Evolutionary conservation across 352 stramenopile species (phyloP), one percentile per base, ranked within the genome.

Genomic region (Phytophthora pini): DNA sequence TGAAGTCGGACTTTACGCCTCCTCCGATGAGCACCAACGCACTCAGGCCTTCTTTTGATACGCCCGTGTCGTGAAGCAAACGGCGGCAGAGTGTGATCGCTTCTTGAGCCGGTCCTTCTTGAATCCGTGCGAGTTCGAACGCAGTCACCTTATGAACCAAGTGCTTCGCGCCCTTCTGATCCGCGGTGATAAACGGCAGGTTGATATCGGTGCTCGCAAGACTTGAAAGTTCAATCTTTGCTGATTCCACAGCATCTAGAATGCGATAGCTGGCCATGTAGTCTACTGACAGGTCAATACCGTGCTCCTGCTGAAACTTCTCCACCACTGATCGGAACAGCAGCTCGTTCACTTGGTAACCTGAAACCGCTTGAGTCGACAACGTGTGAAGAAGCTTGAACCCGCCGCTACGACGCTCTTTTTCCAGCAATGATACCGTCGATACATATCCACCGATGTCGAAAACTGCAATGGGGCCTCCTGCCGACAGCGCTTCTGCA

Each of bases 131-230:
- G 13, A 93, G 64, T 36, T 90, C 77, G 31, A 82, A 88, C 5
- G 73, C 65, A 9, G 82, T 80, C 4, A 93, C 39, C 52, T 76
- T 84, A 39, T 90, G 84, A 15, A 90, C 76, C 24, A 92, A 69
- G 51, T 93, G 84, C 53, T 90, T 92, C 39, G 80, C 84, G 2
- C 84, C 84, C 1, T 73, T 88, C 20, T 68, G 65, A 55, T 93
- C 77, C 2, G 84, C 84, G 0, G 84, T 93, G 63, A 93, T 90
- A 60, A 93, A 93, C 41, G 84, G 84, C 0, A 93, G 69, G 57
- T 93, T 90, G 39, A 92, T 76, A 27, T 90, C 82, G 2, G 79
- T 90, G 55, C 62, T 83, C 20, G 53, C 53, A 1, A 75, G 74
- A 39, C 65, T 81, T 15, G 80, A 90, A 11, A 93, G 67, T 59